phyloP scores from a whole-genome alignment of 345 rosid species.

The Carallia pectinifolia region DNA sequence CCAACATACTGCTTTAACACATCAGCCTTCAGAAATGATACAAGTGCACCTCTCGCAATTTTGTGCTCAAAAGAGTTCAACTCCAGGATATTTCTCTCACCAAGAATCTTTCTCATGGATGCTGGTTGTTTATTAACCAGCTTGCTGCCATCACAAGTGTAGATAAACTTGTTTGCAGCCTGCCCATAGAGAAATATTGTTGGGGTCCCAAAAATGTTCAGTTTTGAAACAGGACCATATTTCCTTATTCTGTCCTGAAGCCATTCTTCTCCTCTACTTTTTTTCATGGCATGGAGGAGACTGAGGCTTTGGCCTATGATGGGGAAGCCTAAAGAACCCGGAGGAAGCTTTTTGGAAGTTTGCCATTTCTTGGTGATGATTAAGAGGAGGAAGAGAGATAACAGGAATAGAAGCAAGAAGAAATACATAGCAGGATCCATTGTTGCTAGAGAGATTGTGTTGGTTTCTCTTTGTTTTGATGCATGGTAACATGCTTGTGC shows the following conservation, averaged over 20 bases:
- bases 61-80: conserved; percentile 30
- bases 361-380: conserved; percentile 3
- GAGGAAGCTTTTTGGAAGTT: conserved; percentile 31
- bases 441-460: too few species aligned
- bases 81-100: conserved; percentile 27
- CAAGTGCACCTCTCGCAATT: conserved; percentile 29
- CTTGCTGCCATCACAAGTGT: conserved; percentile 7
- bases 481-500: too few species aligned
- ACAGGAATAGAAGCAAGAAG: conserved; percentile 14
- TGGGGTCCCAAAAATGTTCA: conserved; percentile 26
- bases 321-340: conserved; percentile 41
- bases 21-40: conserved; percentile 35
- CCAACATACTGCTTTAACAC: conserved; percentile 29
- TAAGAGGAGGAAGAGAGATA: conserved; percentile 17
- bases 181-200: conserved; percentile 31
- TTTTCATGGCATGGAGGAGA: conserved; percentile 28
- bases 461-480: too few species aligned
- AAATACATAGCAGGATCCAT: background rate
- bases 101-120: conserved; percentile 22
- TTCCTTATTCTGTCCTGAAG: conserved; percentile 24
- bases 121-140: conserved; percentile 16
- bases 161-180: conserved; percentile 38
- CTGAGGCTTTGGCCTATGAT: conserved; percentile 39
- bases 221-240: conserved; percentile 41
- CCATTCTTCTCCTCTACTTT: conserved; percentile 32